A percentile compares a stretch with the other conserved stretches of the same genome.
Conservation (phyloP, 2,329 filamentous ascomycete genomes). For the Uncinocarpus reesii region DNA sequence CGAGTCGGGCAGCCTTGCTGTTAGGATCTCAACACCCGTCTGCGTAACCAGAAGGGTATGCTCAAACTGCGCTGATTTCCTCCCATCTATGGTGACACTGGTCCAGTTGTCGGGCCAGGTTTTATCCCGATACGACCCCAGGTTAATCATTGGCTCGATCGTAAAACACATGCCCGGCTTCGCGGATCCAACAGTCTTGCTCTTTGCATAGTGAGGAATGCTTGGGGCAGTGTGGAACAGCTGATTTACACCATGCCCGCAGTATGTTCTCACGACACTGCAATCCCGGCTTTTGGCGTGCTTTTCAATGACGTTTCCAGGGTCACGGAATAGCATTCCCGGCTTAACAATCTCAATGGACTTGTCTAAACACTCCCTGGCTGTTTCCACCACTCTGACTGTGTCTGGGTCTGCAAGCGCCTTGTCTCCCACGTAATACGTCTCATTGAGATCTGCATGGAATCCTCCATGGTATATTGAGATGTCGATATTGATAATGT, state of each 20-base stretch:
- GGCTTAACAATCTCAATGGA: conserved; percentile 89
- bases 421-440: conserved; percentile 91
- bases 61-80: conserved; percentile 87
- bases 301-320: conserved; percentile 91
- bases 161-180: conserved; percentile 98
- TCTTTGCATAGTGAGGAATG: conserved; percentile 95
- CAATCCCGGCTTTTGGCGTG: conserved; percentile 76
- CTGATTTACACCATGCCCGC: conserved; percentile 87
- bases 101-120: conserved; percentile 99
- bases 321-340: conserved; percentile 82
- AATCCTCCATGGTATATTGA: conserved; percentile 90
- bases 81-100: conserved; percentile 82
- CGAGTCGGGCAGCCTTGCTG: conserved; percentile 60
- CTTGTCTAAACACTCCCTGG: conserved; percentile 80
- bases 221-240: conserved; percentile 91
- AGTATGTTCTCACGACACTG: conserved; percentile 90
- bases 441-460: conserved; percentile 95
- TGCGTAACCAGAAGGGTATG: conserved; percentile 77
- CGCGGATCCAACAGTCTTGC: conserved; percentile 88
- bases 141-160: conserved; percentile 95
- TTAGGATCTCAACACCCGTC: conserved; percentile 70
- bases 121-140: conserved; percentile 82
- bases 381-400: conserved; percentile 81
- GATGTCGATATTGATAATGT: conserved; percentile 95
- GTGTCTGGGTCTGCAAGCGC: conserved; percentile 73